Evolutionary conservation across 768 basidiomycete species (phyloP).

Genomic region (Scleroderma bovista): DNA sequence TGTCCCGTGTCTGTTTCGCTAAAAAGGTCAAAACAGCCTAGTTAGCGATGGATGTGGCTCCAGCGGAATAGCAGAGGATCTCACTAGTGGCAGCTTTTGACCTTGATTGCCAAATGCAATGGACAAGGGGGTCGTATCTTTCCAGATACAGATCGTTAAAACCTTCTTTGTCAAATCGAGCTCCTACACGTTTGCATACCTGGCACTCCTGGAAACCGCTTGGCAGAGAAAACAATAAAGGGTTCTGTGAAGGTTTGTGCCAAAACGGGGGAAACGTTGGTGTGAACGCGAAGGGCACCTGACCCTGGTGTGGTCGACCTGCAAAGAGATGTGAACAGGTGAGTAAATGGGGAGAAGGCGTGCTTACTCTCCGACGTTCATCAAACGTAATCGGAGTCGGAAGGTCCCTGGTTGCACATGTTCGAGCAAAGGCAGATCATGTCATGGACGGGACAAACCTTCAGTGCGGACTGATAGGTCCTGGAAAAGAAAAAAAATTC

Average conservation of each 20-base stretch:
- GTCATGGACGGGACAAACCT: constrained; percentile 45
- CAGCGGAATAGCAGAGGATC: constrained; percentile 27
- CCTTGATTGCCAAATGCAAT: constrained; percentile 88
- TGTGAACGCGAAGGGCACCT: constrained; percentile 62
- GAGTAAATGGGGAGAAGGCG: constrained; percentile 11
- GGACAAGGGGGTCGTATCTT: constrained; percentile 85
- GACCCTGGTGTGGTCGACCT: constrained; percentile 72
- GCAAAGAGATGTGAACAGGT: constrained; percentile 18
- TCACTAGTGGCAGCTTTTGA: constrained; percentile 80
- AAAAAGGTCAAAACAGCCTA: constrained; percentile 12
- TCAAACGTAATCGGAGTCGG: constrained; percentile 78
- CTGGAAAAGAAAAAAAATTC: constrained; percentile 94
- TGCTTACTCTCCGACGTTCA: constrained; percentile 89
- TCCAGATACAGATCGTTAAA: constrained; percentile 17
- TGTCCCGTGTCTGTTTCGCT: constrained; percentile 81
- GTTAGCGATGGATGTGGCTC: constrained; percentile 15
- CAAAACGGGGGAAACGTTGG: constrained; percentile 65
- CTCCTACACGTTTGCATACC: constrained; percentile 39
- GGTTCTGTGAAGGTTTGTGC: constrained; percentile 80
- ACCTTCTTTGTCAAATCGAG: constrained; percentile 9
- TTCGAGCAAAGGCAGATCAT: constrained; percentile 19
- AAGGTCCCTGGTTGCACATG: constrained; percentile 57
- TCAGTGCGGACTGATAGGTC: constrained; percentile 92
- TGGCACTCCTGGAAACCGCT: constrained; percentile 92
- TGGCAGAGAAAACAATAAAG: constrained; percentile 87